These are phyloP conservation scores for Ceratobasidium sp. DNA, from an alignment of 1,284 basidiomycete species.

Conservation along the genomic window DNA sequence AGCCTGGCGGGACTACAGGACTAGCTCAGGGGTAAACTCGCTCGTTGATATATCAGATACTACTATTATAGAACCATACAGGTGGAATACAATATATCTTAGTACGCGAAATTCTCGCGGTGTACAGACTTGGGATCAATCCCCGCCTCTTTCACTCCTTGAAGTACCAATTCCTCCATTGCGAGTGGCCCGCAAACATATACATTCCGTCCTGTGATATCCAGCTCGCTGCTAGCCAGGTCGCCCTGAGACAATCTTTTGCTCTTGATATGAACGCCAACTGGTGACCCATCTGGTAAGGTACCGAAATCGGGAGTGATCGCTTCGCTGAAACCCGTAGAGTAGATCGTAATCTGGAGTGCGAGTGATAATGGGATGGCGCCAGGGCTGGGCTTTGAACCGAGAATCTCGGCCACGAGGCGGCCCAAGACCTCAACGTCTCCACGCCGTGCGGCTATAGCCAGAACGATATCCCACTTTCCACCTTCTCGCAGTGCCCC, in stretches of 20 bases:
- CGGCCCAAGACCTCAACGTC: constrained; percentile 58
- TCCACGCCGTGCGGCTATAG: constrained; percentile 53
- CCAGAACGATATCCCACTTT: constrained; percentile 53
- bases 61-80: neutral
- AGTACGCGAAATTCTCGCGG: constrained; percentile 54
- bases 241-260: constrained; percentile 12
- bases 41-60: neutral
- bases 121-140: constrained; percentile 46
- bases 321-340: neutral
- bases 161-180: constrained; percentile 46
- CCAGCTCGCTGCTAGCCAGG: neutral
- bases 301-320: constrained; percentile 6
- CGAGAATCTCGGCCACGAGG: constrained; percentile 49
- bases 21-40: neutral
- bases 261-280: constrained; percentile 7
- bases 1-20: neutral
- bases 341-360: constrained; percentile 5
- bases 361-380: constrained; percentile 24
- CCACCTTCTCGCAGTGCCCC: constrained; percentile 39
- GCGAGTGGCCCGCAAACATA: constrained; percentile 40
- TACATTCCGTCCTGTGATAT: constrained; percentile 26
- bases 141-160: constrained; percentile 47
- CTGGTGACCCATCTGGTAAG: constrained; percentile 3
- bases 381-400: neutral
- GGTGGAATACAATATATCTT: constrained; percentile 17